Percentiles rank a stretch among this genome's conserved stretches.
Conservation (phyloP, 1,284 basidiomycete genomes). For the Wallemia ichthyophaga region DNA sequence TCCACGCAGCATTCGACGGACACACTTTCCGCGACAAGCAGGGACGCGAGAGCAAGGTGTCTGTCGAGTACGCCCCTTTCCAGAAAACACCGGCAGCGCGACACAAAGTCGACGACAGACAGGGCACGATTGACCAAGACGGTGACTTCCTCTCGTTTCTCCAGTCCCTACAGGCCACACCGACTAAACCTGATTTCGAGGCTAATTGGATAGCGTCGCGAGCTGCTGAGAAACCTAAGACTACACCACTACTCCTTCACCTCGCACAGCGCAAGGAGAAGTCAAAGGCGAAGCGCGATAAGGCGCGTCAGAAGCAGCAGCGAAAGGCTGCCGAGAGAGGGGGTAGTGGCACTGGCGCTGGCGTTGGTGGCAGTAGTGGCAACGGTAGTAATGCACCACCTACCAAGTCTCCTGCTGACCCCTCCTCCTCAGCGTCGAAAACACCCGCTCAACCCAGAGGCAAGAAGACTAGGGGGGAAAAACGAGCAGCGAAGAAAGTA, state of each 20-base stretch:
- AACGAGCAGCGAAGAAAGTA: neutral
- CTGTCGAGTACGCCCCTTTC: conserved; percentile 80
- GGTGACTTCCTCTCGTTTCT: conserved; percentile 47
- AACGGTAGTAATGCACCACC: neutral
- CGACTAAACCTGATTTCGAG: conserved; percentile 21
- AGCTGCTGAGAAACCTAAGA: conserved; percentile 30
- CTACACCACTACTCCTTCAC: conserved; percentile 62
- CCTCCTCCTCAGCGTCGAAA: neutral
- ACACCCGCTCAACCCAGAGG: neutral
- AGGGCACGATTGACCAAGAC: conserved; percentile 50
- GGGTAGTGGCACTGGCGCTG: too few species aligned
- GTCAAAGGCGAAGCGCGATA: conserved; percentile 5
- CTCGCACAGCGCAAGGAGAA: conserved; percentile 43
- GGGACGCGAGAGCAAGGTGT: conserved; percentile 54
- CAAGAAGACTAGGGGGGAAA: neutral
- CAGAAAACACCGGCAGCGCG: conserved; percentile 51
- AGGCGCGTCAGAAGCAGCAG: neutral
- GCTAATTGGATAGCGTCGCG: conserved; percentile 30
- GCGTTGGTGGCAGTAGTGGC: too few species aligned
- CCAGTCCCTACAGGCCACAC: conserved; percentile 20
- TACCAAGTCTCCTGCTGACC: neutral
- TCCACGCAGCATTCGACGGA: conserved; percentile 64
- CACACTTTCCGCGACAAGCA: conserved; percentile 73
- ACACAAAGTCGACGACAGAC: conserved; percentile 35
- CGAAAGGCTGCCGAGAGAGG: neutral